Percentiles rank a stretch among this genome's conserved stretches.
phyloP scores from a whole-genome alignment of 1,284 basidiomycete genomes.

The Trichosporon sp. region DNA sequence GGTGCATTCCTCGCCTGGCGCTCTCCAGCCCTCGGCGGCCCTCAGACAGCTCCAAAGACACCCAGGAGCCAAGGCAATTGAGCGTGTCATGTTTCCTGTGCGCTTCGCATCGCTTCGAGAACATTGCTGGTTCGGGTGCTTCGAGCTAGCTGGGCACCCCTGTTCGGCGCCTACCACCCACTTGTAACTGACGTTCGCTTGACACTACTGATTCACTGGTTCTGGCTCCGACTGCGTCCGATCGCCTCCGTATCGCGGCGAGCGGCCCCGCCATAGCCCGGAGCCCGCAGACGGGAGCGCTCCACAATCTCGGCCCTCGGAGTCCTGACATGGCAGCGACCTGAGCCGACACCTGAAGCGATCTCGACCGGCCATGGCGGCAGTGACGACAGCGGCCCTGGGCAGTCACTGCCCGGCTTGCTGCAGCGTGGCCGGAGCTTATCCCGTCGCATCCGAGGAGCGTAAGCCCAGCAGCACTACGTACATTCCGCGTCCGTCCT shows the following conservation, averaged over 20 bases:
- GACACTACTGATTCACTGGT: not conserved
- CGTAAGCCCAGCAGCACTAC: not conserved
- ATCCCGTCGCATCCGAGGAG: not conserved
- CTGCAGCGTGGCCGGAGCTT: not conserved
- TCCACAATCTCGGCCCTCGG: not conserved
- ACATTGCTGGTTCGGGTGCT: not conserved
- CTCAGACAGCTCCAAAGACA: not conserved
- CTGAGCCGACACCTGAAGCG: not conserved
- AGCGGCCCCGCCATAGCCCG: not conserved
- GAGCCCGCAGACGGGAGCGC: not conserved
- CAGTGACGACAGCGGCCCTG: too few relatives aligned
- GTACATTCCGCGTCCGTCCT: not conserved
- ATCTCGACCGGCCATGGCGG: not conserved
- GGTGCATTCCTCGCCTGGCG: not conserved
- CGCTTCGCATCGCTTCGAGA: not conserved
- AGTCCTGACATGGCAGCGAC: not conserved
- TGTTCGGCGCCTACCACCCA: not conserved
- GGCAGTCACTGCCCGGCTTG: not conserved
- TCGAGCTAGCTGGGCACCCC: not conserved
- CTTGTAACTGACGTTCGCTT: not conserved
- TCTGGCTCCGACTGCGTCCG: not conserved
- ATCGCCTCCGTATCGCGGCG: not conserved
- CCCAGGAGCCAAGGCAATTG: not conserved
- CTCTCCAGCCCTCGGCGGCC: not conserved
- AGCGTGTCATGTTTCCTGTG: not conserved